These are phyloP conservation scores for Sclerotinia minor DNA, from an alignment of 2,329 filamentous ascomycete species.

Conservation along the genomic window DNA sequence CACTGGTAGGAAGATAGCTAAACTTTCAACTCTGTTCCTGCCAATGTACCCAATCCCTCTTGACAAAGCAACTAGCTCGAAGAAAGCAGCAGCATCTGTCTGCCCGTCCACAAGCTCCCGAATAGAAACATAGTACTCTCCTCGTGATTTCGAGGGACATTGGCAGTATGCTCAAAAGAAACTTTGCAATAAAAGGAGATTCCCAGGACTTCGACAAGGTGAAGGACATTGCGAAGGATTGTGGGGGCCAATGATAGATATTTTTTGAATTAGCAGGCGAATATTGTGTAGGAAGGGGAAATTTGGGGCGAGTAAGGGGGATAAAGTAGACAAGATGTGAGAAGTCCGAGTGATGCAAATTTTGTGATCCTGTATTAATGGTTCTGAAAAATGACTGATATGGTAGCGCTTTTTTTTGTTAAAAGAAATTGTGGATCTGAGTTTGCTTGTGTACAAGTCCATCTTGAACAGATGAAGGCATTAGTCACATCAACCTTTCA, in stretches of 20 bases:
- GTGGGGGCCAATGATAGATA: slow-evolving; percentile 46
- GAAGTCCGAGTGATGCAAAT: not conserved
- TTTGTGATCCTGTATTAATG: not conserved
- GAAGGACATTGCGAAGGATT: no score
- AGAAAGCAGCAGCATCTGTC: no score
- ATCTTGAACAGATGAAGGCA: not conserved
- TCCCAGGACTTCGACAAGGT: no score
- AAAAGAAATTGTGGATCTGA: not conserved
- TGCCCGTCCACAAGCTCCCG: no score
- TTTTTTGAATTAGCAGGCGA: slow-evolving; percentile 55
- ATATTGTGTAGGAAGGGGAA: slow-evolving; percentile 52
- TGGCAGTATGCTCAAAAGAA: no score
- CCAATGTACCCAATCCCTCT: no score
- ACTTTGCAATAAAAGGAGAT: no score
- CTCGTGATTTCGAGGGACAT: no score
- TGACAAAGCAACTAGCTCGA: no score
- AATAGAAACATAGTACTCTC: no score
- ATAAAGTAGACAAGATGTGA: slow-evolving; percentile 36
- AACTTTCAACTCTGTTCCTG: no score
- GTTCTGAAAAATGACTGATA: not conserved
- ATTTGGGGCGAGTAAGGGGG: slow-evolving; percentile 49
- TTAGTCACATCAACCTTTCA: not conserved
- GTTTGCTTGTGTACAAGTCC: not conserved
- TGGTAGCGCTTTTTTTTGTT: not conserved
- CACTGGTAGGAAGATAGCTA: no score